Evolutionary conservation across 805 yeast genomes (phyloP), one percentile per base, ranked within the genome.

Genomic region (Zygosaccharomyces kombuchaensis): DNA sequence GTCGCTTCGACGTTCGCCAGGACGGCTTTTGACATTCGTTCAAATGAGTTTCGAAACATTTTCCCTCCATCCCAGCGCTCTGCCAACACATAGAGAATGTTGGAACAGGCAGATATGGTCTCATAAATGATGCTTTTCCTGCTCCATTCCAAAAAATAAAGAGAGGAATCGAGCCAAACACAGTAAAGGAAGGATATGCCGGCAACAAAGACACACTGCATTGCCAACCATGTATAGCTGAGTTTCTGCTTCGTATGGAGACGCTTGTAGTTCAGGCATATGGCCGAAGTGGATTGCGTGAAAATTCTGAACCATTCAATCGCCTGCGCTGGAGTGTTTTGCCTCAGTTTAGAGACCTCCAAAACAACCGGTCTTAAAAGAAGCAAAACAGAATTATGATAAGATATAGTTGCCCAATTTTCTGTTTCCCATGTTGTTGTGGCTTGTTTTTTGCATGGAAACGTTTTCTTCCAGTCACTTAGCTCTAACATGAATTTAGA

Each of bases 241-340:
- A 38, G 49, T 16, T 59, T 59, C 8, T 56, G 58, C 26, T 51
- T 55, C 2, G 57, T 22, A 32, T 62, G 58, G 27, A 64, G 49
- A 4, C 52, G 57, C 42, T 60, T 61, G 44, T 63, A 64, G 42
- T 57, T 60, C 35, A 59, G 45, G 26, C 67, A 62, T 12, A 62
- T 49, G 2, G 62, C 61, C 2, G 66, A 58, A 2, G 69, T 59
- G 21, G 64, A 57, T 30, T 61, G 61, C 8, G 68, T 56, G 37
- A 64, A 65, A 0, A 60, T 60, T 40, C 60, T 62, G 44, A 65
- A 66, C 69, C 68, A 65, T 41, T 63, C 66, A 2, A 60, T 21
- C 13, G 53, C 43, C n/a, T 59, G 44, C 10, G 57, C 45, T 6
- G 60, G 38, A 7, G 59, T 39, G 2, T 48, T 44, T 25, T 48